A percentile compares a stretch with the other conserved stretches of the same genome.
phyloP scores from a whole-genome alignment of 345 rosid species.

The Gossypium rotundifolium region DNA sequence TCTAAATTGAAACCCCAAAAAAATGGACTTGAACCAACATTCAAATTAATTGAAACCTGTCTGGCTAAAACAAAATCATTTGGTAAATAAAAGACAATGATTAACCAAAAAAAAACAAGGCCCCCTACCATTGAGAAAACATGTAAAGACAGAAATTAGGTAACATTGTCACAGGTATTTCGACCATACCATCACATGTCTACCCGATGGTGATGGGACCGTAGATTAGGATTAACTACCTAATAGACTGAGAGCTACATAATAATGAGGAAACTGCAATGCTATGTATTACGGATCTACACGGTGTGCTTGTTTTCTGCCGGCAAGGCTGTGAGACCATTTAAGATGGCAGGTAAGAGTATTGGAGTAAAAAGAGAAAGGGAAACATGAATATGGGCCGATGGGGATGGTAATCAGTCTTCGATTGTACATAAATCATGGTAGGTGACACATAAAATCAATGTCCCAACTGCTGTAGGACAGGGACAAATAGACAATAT shows the following conservation, averaged over 20 bases:
- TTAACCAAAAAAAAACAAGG: background rate
- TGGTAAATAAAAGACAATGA: background rate
- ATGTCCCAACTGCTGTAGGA: slow-evolving; percentile 5
- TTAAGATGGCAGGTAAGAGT: background rate
- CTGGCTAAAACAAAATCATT: too few species aligned
- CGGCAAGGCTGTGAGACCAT: background rate
- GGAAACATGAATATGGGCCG: too few species aligned
- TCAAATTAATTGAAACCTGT: background rate
- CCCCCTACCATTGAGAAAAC: background rate
- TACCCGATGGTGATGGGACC: background rate
- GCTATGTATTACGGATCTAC: background rate
- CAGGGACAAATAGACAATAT: background rate
- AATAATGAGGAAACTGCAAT: background rate
- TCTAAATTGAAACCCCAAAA: too few species aligned
- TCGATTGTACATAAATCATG: background rate
- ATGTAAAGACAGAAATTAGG: background rate
- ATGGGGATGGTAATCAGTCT: background rate
- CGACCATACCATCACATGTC: background rate
- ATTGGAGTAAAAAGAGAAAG: background rate
- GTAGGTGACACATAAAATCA: slow-evolving; percentile 3
- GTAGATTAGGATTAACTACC: background rate
- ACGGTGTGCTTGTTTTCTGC: background rate
- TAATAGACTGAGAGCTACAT: background rate
- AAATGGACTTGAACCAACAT: too few species aligned
- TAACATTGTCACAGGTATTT: background rate